Percentiles rank a stretch among this genome's conserved stretches.
Conservation (phyloP, 140 eudicot genomes). For the Bidens hawaiensis region DNA sequence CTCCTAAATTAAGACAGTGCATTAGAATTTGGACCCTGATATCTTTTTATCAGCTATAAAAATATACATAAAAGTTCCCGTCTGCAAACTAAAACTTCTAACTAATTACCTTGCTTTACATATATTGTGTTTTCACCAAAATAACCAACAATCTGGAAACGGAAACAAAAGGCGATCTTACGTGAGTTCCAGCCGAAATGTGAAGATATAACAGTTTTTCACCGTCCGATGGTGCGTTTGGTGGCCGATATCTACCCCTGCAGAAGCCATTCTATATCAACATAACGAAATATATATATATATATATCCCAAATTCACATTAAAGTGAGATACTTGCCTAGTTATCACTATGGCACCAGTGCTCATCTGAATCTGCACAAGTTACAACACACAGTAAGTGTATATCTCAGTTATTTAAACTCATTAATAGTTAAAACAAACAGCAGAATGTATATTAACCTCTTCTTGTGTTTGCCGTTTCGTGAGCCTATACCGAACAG, state of each 20-base stretch:
- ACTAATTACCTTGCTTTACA: not conserved
- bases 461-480: conserved; percentile 95
- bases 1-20: not conserved
- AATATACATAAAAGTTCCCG: not conserved
- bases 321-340: conserved; percentile 38
- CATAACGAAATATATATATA: not conserved
- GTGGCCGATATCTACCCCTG: conserved; percentile 96
- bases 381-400: conserved; percentile 13
- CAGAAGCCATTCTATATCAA: conserved; percentile 14
- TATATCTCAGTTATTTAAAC: not conserved
- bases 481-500: conserved; percentile 83
- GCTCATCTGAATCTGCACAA: conserved; percentile 79
- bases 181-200: conserved; percentile 90
- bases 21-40: too few relatives aligned
- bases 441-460: conserved; percentile 32
- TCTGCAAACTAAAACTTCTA: not conserved
- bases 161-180: conserved; percentile 28
- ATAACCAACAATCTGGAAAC: not conserved
- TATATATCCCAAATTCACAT: too few relatives aligned
- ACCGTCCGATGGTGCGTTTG: conserved; percentile 77
- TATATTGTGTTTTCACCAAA: not conserved
- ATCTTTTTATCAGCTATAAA: too few relatives aligned
- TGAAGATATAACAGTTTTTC: conserved; percentile 95
- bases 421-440: not conserved
- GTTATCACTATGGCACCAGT: conserved; percentile 96